Base-by-base conservation (phyloP, 2,329 filamentous ascomycete species). In the Exophiala phaeomuriformis region DNA sequence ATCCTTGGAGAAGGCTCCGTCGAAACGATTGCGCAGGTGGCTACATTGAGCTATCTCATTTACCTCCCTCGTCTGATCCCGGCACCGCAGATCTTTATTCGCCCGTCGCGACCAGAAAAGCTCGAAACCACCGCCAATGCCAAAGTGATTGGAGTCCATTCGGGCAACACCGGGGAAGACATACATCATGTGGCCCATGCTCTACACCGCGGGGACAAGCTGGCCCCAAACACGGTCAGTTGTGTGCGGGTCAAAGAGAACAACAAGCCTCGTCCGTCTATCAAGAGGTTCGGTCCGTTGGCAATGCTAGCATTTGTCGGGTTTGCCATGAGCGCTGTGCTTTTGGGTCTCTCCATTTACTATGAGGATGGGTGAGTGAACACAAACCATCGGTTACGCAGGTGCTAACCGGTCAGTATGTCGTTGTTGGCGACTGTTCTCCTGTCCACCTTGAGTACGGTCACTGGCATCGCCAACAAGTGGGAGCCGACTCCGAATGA, bases 1-100 rank as follows among this genome's bases (percentile, higher is more conserved):
- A 74, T 78, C 57, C 65, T 78, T 30, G 75, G 75, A 43, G 75
- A 78, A 64, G 74, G 74, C 66, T 75, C 71, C 45, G 70, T 78
- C 27, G 65, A 73, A 4, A 71, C 73, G 40, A 77, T 75, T 58
- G 74, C 75, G 12, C 74, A 77, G 62, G 73, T 78, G 27, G 71
- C 73, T 3, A 75, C 75, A 0, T 67, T 77, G 3, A 77, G 75
- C 7, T 68, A 64, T 62, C 72, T 75, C 62, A 74, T 75, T 58
- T 76, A 72, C 56, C 64, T 77, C 4, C 75, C 75, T 35, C 71
- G 75, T 37, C 68, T 78, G 36, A 66, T 77, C 8, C 75, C 75
- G 28, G 75, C 75, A 3, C 75, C 75, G 3, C 75, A 78, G 60
- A 74, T 74, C 9, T 65, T 78, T 28, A 71, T 78, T 58, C 66